Conservation (phyloP, 1,284 basidiomycete genomes). For the Tremellales sp. region DNA sequence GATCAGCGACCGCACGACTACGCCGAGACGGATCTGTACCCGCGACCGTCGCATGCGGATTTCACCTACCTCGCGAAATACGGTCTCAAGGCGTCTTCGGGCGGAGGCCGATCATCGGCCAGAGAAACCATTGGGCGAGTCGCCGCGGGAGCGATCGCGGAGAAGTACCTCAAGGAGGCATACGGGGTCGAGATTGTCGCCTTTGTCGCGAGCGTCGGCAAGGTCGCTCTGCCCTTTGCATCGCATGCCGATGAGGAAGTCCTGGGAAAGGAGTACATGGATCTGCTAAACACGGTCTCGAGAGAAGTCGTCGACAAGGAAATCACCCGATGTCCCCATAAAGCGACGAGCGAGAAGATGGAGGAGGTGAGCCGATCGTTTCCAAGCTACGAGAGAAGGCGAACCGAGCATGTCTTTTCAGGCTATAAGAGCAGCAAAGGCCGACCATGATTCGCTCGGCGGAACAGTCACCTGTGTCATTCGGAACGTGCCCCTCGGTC, state of each 20-base stretch:
- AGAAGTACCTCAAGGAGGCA: conserved; percentile 85
- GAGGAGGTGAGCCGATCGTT: conserved; percentile 58
- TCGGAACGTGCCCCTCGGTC: conserved; percentile 79
- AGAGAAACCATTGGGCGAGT: conserved; percentile 97
- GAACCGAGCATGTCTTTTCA: conserved; percentile 43
- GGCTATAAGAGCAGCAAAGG: conserved; percentile 92
- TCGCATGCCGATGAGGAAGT: conserved; percentile 72
- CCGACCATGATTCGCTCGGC: conserved; percentile 88
- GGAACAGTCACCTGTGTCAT: conserved; percentile 97
- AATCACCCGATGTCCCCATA: conserved; percentile 85
- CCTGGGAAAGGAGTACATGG: conserved; percentile 75
- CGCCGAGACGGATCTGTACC: conserved; percentile 95
- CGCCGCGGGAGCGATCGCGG: conserved; percentile 96
- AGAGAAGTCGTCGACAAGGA: conserved; percentile 86
- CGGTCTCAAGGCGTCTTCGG: conserved; percentile 92
- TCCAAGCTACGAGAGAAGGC: not conserved
- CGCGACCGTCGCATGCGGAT: conserved; percentile 95
- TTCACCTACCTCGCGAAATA: conserved; percentile 99
- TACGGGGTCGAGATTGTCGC: conserved; percentile 94
- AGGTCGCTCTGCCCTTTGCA: conserved; percentile 65
- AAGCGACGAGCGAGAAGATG: conserved; percentile 83
- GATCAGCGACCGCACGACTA: conserved; percentile 99
- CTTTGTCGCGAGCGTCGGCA: conserved; percentile 94
- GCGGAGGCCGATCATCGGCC: conserved; percentile 90
- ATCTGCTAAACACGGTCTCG: conserved; percentile 74